Evolutionary conservation across 768 basidiomycete species (phyloP).

Genomic region (Cystofilobasidium ferigula): DNA sequence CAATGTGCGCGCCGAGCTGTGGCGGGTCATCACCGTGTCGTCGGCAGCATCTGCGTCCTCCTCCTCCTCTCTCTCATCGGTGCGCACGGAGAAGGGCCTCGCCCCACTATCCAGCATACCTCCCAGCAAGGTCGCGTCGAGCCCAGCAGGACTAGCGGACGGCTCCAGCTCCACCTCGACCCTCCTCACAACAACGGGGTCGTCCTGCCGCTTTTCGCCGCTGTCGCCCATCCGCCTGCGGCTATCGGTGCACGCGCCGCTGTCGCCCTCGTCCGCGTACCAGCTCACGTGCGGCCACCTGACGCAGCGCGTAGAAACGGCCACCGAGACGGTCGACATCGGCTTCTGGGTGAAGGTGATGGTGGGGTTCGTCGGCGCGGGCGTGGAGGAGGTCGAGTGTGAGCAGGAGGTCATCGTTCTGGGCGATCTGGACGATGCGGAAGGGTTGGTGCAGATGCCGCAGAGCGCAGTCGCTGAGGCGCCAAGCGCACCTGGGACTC

Average conservation of each 20-base stretch:
- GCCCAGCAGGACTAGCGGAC: neutral
- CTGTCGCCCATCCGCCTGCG: slow-evolving; percentile 18
- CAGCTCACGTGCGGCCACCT: slow-evolving; percentile 23
- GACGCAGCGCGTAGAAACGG: slow-evolving; percentile 7
- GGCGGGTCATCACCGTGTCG: slow-evolving; percentile 5
- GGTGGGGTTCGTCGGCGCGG: slow-evolving; percentile 7
- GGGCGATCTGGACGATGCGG: slow-evolving; percentile 10
- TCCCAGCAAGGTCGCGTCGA: neutral
- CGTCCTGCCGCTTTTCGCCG: slow-evolving; percentile 22
- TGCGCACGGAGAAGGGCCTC: neutral
- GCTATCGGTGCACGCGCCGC: slow-evolving; percentile 21
- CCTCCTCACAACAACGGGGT: slow-evolving; percentile 17
- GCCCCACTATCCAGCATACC: neutral
- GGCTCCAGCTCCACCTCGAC: neutral
- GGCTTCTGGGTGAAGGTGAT: slow-evolving; percentile 20
- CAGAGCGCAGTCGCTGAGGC: neutral
- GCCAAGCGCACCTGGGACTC: neutral
- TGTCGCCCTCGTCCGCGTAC: slow-evolving; percentile 19
- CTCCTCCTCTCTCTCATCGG: neutral
- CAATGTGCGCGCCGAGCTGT: slow-evolving; percentile 23
- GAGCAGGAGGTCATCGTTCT: slow-evolving; percentile 21
- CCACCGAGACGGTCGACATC: slow-evolving; percentile 5
- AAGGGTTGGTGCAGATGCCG: neutral
- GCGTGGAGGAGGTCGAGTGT: slow-evolving; percentile 12
- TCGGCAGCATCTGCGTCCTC: slow-evolving; percentile 1